Conservation (phyloP, 129 eudicot species). For the Apium graveolens region DNA sequence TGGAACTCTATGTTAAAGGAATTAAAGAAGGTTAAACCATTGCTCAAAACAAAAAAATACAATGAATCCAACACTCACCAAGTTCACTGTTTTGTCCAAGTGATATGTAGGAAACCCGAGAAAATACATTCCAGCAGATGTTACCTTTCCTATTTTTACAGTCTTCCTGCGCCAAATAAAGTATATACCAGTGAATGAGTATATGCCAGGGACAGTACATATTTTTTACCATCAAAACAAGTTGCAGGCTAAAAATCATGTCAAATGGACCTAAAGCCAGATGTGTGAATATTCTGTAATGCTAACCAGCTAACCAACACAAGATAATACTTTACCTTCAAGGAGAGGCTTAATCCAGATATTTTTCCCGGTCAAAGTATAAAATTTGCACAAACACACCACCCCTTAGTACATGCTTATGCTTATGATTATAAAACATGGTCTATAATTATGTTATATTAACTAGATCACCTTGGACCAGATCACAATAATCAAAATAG, state of each 20-base stretch:
- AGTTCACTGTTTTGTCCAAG: slow-evolving; percentile 54
- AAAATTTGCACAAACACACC: slow-evolving; percentile 56
- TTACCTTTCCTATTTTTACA: slow-evolving; percentile 80
- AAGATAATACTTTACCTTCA: slow-evolving; percentile 47
- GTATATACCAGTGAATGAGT: neutral
- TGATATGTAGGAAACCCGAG: slow-evolving; percentile 91
- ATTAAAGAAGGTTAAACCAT: too few species aligned
- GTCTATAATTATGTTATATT: too few species aligned
- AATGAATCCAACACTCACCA: slow-evolving; percentile 42
- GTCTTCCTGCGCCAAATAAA: slow-evolving; percentile 54
- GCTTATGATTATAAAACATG: too few species aligned
- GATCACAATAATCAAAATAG: too few species aligned
- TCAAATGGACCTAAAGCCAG: neutral
- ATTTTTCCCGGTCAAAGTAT: slow-evolving; percentile 75
- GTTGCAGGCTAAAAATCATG: neutral
- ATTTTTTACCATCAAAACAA: neutral
- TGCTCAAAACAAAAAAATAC: neutral
- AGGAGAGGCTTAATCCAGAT: slow-evolving; percentile 78
- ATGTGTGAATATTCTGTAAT: neutral
- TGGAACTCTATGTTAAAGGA: too few species aligned
- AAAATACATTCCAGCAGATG: slow-evolving; percentile 86
- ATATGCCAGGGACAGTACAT: neutral
- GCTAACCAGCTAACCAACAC: slow-evolving; percentile 7
- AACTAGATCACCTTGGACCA: too few species aligned
- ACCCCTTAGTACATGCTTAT: slow-evolving; percentile 6